Percentiles rank a stretch among this genome's conserved stretches.
These are phyloP conservation scores for Onygenales sp. DNA, from an alignment of 2,329 filamentous ascomycete genomes.

Conservation along the genomic window DNA sequence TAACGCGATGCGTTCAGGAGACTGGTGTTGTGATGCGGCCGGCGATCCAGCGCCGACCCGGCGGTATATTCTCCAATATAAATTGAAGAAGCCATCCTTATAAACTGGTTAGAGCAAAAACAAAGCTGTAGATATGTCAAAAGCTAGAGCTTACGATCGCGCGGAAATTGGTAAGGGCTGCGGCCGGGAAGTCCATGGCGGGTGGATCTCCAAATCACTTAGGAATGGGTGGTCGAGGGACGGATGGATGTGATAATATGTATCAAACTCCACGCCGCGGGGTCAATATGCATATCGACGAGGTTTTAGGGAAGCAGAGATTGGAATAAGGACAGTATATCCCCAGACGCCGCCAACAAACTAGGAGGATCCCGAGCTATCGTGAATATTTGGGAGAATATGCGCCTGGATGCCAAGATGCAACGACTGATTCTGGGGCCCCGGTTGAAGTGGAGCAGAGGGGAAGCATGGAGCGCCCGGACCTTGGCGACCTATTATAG, in stretches of 20 bases:
- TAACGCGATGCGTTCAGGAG: background rate
- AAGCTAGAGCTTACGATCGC: slow-evolving; percentile 26
- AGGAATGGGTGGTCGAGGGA: background rate
- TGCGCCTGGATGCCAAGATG: background rate
- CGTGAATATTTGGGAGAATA: background rate
- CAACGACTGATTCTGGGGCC: background rate
- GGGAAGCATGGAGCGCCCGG: background rate
- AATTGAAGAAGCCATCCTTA: slow-evolving; percentile 33
- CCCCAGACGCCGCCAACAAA: background rate
- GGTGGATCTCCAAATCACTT: slow-evolving; percentile 1
- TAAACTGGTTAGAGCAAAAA: slow-evolving; percentile 14
- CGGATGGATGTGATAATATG: background rate
- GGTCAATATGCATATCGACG: slow-evolving; percentile 1
- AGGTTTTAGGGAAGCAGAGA: background rate
- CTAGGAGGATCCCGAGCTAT: background rate
- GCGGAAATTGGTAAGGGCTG: slow-evolving; percentile 32
- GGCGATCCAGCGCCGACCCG: slow-evolving; percentile 7
- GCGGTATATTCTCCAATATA: slow-evolving; percentile 30
- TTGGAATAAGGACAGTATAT: background rate
- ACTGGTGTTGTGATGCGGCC: slow-evolving; percentile 22
- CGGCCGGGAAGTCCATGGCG: slow-evolving; percentile 36
- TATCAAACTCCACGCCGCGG: background rate
- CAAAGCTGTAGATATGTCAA: background rate
- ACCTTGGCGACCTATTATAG: background rate
- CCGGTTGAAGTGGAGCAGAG: background rate